Evolutionary conservation across 176 grass and related monocot genomes (phyloP), one percentile per base, ranked within the genome.

Genomic region (Canna indica): DNA sequence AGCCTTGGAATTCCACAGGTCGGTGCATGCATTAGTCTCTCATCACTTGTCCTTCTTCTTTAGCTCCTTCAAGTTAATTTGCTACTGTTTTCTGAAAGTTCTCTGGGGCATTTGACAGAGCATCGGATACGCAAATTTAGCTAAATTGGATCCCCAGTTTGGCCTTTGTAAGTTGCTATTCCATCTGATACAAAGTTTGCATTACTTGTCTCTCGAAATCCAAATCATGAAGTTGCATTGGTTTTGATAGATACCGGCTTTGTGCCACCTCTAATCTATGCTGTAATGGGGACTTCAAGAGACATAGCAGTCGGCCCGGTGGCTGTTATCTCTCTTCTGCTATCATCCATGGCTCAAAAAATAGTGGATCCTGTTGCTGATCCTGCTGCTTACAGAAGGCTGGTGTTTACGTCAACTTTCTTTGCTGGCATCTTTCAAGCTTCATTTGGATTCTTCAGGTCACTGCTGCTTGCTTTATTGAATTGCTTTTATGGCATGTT

Each of bases 1-100:
- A 97, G 94, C 82, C 86, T 97, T 38, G 94, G 94, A 20, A 97
- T 97, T 54, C 93, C 94, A 18, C 89, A 97, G 84, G 89, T 92
- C 62, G 6, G 27, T 27, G n/a, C 18, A 30, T 69, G 2, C 13
- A 69, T 7, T 8, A 28, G 15, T 39, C 20, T 59, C 24, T n/a
- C 1, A 28, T 27, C 10, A 12, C 20, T 10, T 45, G 34, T 41
- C 10, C n/a, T 26, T 44, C 18, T n/a, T n/a, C n/a, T n/a, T n/a
- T n/a, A n/a, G n/a, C n/a, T n/a, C n/a, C n/a, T n/a, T n/a, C n/a
- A n/a, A n/a, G n/a, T n/a, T n/a, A 15, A 20, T 68, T 68, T 26
- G 12, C 15, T 14, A 24, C 36, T 0, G 0, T 63, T 17, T 30
- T 30, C 33, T 77, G 27, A 39, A 32, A 65, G 1, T 1, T 26